Evolutionary conservation across 768 basidiomycete species (phyloP), one percentile per base, ranked within the genome.

Genomic region (Daedalea quercina): DNA sequence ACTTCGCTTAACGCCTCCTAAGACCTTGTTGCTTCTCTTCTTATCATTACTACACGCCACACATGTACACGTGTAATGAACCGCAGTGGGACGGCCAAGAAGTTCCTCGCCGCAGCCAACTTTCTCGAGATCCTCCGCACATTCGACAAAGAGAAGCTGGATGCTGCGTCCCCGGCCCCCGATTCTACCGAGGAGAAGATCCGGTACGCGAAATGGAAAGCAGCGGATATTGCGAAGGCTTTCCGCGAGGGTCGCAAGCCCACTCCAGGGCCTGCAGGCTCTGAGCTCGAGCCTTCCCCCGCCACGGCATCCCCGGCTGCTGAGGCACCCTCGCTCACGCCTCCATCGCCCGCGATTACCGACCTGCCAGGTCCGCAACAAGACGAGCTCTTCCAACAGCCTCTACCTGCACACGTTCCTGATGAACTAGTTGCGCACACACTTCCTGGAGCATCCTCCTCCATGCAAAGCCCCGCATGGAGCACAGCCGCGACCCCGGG

Each of bases 151-250:
- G 53, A 82, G 81, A 34, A 80, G 57, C 58, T 70, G 47, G 37
- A 46, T 15, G 37, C 28, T 12, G 44, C 50, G 24, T 57, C 42
- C 44, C 37, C 19, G 7, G 50, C 46, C 17, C 58, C 55, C 45
- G 60, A 79, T 33, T 74, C 80, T 6, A 81, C 82, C 56, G 84
- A 84, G 59, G 88, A 88, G 57, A 98, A 96, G 69, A 81, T 95
- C 33, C 84, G 82, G 52, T 99, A 98, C 69, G 81, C 94, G 3
- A 92, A 96, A 67, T 99, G 96, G 94, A 97, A 97, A 67, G 95
- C 95, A 34, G 86, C 88, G 12, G 93, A 96, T 56, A 94, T 98
- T 19, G 83, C 90, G 17, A 97, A 90, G 67, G 94, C 95, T 1
- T 80, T 94, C 64, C 84, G 94, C n/a, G 95, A 97, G 67, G 94